Evolutionary conservation across 108 stramenopile species (phyloP), one percentile per base, ranked within the genome.

Genomic region (Licmophora abbreviata): DNA sequence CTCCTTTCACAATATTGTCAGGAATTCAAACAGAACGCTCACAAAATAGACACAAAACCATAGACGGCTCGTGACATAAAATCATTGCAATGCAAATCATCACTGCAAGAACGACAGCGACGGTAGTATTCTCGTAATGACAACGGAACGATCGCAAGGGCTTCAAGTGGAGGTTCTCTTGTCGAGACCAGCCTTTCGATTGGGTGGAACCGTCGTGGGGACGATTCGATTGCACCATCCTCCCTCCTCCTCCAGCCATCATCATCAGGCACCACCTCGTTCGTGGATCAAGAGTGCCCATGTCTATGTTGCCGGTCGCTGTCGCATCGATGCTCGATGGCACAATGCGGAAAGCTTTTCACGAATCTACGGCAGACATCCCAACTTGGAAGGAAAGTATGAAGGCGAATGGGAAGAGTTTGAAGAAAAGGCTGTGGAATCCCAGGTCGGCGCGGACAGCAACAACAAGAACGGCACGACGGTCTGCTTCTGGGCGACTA

Each of bases 401-500:
- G 5, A 35, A 3, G 3, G 18, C 50, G 31, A 11, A 3, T 18
- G 12, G 11, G 50, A 51, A 21, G 29, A 25, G 26, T 21, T 33
- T 29, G 50, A 36, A 20, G 50, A 51, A 3, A 21, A 20, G 23
- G 50, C 6, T 2, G 2, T 32, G 22, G 11, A 18, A 51, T 51
- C 33, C 10, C 25, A n/a, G 48, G 18, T 12, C 10, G 34, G 10
- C 38, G 20, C 38, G 18, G 20, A 40, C 3, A 40, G 18, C 20
- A 20, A 18, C 18, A 18, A 15, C 3, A 40, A 30, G 14, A 62
- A 64, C 1, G 28, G 15, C 12, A 59, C 64, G 9, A 64, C 69
- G 5, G 69, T 79, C 9, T 74, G 73, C 28, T 71, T 79, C 56
- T 79, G 70, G 69, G 61, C 73, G 1, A 74, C 77, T 26, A 62